A percentile compares a stretch with the other conserved stretches of the same genome.
Evolutionary conservation across 2,329 filamentous ascomycete species (phyloP).

Genomic region (Fusarium nisikadoi): DNA sequence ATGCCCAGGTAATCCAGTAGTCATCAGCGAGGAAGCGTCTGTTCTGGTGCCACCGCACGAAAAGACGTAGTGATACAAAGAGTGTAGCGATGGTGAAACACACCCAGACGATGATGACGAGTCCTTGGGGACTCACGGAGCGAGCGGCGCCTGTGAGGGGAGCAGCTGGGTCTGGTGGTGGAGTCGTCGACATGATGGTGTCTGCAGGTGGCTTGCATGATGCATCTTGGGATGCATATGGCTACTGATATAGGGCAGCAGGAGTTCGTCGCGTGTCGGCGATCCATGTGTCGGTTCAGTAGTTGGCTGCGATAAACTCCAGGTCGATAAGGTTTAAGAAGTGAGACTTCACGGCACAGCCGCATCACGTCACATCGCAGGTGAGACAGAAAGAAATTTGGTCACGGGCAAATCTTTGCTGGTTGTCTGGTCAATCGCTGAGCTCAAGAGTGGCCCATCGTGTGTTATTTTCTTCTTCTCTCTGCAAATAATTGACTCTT

Average conservation of each 20-base stretch:
- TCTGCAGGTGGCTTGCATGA: background rate
- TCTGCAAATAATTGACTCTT: background rate
- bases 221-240: background rate
- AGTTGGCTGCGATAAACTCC: background rate
- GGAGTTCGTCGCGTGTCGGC: background rate
- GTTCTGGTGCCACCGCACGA: conserved; percentile 22
- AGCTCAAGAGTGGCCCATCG: background rate
- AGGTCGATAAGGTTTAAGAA: background rate
- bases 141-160: conserved; percentile 16
- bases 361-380: background rate
- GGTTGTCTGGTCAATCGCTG: too few relatives aligned
- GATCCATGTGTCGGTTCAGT: background rate
- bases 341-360: background rate
- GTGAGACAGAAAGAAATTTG: background rate
- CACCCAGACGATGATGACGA: conserved; percentile 3
- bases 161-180: conserved; percentile 1
- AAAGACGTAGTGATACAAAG: conserved; percentile 1
- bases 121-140: conserved; percentile 1
- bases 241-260: background rate
- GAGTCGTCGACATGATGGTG: conserved; percentile 9
- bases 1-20: conserved; percentile 28
- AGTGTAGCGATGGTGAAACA: conserved; percentile 18
- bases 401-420: too few relatives aligned
- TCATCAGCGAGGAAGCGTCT: conserved; percentile 15
- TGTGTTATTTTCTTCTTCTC: background rate